These are phyloP conservation scores for Alternaria sp. DNA, from an alignment of 2,329 filamentous ascomycete species.

Conservation along the genomic window DNA sequence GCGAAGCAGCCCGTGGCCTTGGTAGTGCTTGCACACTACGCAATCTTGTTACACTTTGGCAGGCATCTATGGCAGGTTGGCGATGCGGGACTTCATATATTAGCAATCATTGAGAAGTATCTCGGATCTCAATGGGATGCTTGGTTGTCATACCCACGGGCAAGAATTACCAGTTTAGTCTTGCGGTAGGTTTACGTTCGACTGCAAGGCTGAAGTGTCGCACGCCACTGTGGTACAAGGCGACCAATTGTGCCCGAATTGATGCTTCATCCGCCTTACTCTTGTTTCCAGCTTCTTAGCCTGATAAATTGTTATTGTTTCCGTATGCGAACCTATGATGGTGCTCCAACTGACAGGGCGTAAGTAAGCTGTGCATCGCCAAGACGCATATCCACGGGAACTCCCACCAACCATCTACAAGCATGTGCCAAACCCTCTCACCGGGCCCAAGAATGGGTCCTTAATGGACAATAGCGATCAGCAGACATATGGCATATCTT, in stretches of 20 bases:
- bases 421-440: neutral
- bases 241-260: neutral
- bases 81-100: slow-evolving; percentile 28
- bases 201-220: neutral
- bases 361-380: neutral
- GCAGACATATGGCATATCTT: neutral
- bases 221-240: neutral
- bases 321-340: neutral
- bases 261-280: neutral
- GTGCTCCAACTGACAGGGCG: neutral
- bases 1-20: slow-evolving; percentile 55
- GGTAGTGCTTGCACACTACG: slow-evolving; percentile 61
- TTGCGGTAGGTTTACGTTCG: neutral
- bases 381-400: neutral
- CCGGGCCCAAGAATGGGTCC: neutral
- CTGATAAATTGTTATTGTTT: neutral
- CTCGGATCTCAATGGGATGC: slow-evolving; percentile 44
- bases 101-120: slow-evolving; percentile 61
- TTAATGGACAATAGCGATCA: neutral
- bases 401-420: slow-evolving; percentile 1
- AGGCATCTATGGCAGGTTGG: slow-evolving; percentile 32
- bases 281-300: neutral
- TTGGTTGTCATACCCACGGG: slow-evolving; percentile 17
- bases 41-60: slow-evolving; percentile 57
- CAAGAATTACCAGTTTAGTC: neutral